Percentiles rank a stretch among this genome's conserved stretches.
These are phyloP conservation scores for Pezicula radicicola DNA, from an alignment of 2,329 filamentous ascomycete genomes.

Conservation along the genomic window DNA sequence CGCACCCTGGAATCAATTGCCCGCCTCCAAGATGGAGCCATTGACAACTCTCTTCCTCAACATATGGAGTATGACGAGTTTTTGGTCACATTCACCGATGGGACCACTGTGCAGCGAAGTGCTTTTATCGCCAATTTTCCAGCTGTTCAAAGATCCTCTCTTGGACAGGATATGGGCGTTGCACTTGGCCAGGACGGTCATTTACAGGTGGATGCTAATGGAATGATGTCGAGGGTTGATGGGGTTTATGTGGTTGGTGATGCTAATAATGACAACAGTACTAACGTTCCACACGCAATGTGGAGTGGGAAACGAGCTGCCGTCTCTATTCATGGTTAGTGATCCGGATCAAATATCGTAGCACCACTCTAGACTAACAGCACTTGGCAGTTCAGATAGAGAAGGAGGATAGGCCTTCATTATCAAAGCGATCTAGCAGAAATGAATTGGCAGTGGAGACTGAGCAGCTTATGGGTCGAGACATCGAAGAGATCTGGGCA, in stretches of 20 bases:
- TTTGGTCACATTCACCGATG: slow-evolving; percentile 48
- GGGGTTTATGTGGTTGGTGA: slow-evolving; percentile 59
- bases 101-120: slow-evolving; percentile 40
- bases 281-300: slow-evolving; percentile 60
- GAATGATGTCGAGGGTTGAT: slow-evolving; percentile 41
- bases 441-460: neutral
- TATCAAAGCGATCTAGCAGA: neutral
- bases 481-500: slow-evolving; percentile 9
- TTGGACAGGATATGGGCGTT: slow-evolving; percentile 43
- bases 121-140: slow-evolving; percentile 51
- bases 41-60: slow-evolving; percentile 2
- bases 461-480: slow-evolving; percentile 6
- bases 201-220: slow-evolving; percentile 1
- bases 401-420: slow-evolving; percentile 4
- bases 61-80: slow-evolving; percentile 50
- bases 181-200: slow-evolving; percentile 4
- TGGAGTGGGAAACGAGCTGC: slow-evolving; percentile 56
- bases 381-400: slow-evolving; percentile 8
- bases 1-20: slow-evolving; percentile 46
- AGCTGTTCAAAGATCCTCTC: slow-evolving; percentile 41
- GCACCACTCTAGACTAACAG: neutral
- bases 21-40: slow-evolving; percentile 36
- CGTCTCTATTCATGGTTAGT: slow-evolving; percentile 54
- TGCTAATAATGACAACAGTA: slow-evolving; percentile 55
- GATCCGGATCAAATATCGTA: neutral